Evolutionary conservation across 495 filamentous ascomycete species (phyloP).

Genomic region (Neurospora sp.): DNA sequence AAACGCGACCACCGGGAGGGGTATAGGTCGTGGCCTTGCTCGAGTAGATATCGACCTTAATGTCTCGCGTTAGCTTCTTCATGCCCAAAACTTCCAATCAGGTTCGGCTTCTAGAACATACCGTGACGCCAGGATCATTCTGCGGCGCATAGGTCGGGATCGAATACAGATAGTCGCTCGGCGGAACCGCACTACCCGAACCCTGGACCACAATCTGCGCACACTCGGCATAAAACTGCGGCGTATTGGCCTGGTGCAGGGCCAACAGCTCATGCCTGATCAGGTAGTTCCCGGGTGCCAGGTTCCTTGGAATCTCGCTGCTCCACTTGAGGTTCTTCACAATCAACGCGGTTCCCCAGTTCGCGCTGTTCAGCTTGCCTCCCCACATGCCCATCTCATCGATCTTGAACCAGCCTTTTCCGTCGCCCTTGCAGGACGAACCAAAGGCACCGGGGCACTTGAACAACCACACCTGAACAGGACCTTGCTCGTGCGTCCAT

Average conservation of each 20-base stretch:
- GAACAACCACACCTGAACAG: constrained; percentile 39
- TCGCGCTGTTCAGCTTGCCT: constrained; percentile 29
- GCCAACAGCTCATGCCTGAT: constrained; percentile 32
- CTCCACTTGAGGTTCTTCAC: constrained; percentile 40
- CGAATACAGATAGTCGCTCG: constrained; percentile 25
- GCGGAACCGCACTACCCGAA: constrained; percentile 19
- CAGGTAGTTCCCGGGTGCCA: constrained; percentile 31
- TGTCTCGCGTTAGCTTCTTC: neutral
- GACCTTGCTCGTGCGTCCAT: constrained; percentile 41
- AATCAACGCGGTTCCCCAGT: constrained; percentile 42
- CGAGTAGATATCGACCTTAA: constrained; percentile 37
- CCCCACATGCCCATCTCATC: constrained; percentile 34
- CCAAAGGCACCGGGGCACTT: constrained; percentile 25
- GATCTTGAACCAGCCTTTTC: constrained; percentile 41
- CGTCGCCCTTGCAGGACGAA: constrained; percentile 22
- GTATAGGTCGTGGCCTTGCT: constrained; percentile 38
- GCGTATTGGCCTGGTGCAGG: constrained; percentile 30
- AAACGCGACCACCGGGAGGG: constrained; percentile 39
- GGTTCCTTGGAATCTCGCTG: constrained; percentile 22
- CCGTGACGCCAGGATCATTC: constrained; percentile 38
- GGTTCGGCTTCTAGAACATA: constrained; percentile 10
- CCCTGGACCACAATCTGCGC: constrained; percentile 33
- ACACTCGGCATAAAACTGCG: constrained; percentile 34
- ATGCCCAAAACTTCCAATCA: neutral
- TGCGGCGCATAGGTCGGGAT: constrained; percentile 41